Conservation (phyloP, 2,329 filamentous ascomycete genomes). For the Xylaria sp. region DNA sequence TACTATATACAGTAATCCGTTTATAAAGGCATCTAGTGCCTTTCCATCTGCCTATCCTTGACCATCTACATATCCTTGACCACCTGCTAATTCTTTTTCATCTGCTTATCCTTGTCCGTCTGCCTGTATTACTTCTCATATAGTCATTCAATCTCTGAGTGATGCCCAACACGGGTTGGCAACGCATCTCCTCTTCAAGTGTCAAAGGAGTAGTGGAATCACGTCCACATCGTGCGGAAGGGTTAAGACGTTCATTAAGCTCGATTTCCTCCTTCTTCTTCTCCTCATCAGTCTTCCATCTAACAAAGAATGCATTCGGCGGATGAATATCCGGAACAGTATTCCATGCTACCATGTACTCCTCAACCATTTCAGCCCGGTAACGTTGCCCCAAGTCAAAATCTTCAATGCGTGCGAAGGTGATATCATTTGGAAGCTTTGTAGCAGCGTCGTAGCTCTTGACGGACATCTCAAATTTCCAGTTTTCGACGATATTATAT, state of each 20-base stretch:
- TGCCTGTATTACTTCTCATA: neutral
- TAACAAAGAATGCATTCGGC: slow-evolving; percentile 9
- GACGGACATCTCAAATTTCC: neutral
- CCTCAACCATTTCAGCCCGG: neutral
- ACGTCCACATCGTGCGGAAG: neutral
- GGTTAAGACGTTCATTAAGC: neutral
- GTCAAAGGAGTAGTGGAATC: neutral
- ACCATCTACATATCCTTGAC: too few species aligned
- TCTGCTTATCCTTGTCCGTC: too few species aligned
- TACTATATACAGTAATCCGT: too few species aligned
- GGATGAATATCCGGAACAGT: neutral
- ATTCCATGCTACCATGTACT: neutral
- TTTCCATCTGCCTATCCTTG: too few species aligned
- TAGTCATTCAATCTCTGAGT: neutral
- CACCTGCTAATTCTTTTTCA: too few species aligned
- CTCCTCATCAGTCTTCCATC: slow-evolving; percentile 28
- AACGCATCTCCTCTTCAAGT: neutral
- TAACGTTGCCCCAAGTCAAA: neutral
- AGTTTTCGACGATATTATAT: neutral
- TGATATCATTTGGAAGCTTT: slow-evolving; percentile 7
- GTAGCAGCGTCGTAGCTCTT: slow-evolving; percentile 1
- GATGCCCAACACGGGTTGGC: neutral
- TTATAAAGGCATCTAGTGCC: too few species aligned
- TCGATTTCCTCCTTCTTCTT: neutral
- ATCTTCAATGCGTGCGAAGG: neutral